phyloP scores from a whole-genome alignment of 345 rosid species.

The Ailanthus altissimus region DNA sequence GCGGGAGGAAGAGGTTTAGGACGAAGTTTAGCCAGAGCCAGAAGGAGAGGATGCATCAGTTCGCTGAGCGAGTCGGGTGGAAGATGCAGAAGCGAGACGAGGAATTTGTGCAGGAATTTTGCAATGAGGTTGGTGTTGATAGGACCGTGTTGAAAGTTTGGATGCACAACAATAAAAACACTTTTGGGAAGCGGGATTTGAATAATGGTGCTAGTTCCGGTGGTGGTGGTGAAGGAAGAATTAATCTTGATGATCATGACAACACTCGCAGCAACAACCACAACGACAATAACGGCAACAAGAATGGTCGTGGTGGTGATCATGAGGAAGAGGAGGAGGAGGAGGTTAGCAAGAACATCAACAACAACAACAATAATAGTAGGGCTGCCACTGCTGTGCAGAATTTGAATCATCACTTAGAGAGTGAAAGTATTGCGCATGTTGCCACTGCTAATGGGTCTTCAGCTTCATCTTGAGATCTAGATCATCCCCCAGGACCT shows the following conservation, averaged over 20 bases:
- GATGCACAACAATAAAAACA: constrained; percentile 96
- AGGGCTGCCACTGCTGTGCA: constrained; percentile 3
- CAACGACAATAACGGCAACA: constrained; percentile 7
- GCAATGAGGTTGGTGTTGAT: constrained; percentile 71
- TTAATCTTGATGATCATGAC: constrained; percentile 15
- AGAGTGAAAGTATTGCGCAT: constrained; percentile 32
- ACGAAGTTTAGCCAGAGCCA: constrained; percentile 69
- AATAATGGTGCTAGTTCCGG: background rate
- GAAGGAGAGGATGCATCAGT: constrained; percentile 70
- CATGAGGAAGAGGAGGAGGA: constrained; percentile 9
- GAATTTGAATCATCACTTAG: constrained; percentile 37
- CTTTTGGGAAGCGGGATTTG: constrained; percentile 43
- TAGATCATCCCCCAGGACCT: background rate
- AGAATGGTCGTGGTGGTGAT: background rate
- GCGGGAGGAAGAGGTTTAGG: constrained; percentile 56
- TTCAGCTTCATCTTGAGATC: constrained; percentile 44
- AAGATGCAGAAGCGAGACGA: constrained; percentile 83
- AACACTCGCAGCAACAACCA: constrained; percentile 17
- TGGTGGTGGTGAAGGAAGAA: constrained; percentile 5
- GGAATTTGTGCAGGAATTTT: constrained; percentile 56
- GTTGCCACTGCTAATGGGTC: constrained; percentile 44
- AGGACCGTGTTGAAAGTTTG: constrained; percentile 77
- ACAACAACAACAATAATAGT: background rate
- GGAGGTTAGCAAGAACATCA: background rate
- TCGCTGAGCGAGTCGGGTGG: constrained; percentile 82